Conservation (phyloP, 495 filamentous ascomycete genomes). For the Podospora australis region DNA sequence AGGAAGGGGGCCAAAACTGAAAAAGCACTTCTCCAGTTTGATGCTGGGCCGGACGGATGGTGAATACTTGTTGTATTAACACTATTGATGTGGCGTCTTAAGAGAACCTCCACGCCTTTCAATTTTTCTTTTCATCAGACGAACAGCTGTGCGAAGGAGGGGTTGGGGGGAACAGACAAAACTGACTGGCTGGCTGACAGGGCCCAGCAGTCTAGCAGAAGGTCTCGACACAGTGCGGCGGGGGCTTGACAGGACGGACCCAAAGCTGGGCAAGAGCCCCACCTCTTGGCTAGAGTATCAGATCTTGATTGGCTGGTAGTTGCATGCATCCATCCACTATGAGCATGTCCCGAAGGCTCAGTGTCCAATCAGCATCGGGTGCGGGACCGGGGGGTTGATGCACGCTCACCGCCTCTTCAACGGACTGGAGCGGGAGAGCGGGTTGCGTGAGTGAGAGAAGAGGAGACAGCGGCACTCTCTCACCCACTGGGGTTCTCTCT, state of each 20-base stretch:
- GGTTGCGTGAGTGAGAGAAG: constrained; percentile 12
- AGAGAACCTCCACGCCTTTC: too few species aligned
- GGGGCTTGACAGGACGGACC: constrained; percentile 16
- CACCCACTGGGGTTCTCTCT: background rate
- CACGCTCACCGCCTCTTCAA: constrained; percentile 37
- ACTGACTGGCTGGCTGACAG: too few species aligned
- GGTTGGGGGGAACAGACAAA: too few species aligned
- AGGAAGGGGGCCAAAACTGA: too few species aligned
- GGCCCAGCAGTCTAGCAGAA: background rate
- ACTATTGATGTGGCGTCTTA: too few species aligned
- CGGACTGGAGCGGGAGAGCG: constrained; percentile 14
- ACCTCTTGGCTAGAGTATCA: too few species aligned
- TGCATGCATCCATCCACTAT: constrained; percentile 22
- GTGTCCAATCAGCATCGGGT: constrained; percentile 24
- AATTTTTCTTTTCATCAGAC: too few species aligned
- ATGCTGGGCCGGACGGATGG: too few species aligned
- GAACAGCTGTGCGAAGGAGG: constrained; percentile 13
- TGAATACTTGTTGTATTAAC: too few species aligned
- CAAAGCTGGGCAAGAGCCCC: constrained; percentile 8
- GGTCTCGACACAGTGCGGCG: constrained; percentile 27
- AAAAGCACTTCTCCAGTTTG: background rate
- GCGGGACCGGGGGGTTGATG: constrained; percentile 26
- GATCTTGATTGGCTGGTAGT: constrained; percentile 20
- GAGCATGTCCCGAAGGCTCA: constrained; percentile 12
- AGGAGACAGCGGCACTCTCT: constrained; percentile 8